These are phyloP conservation scores for Fusarium sp. DNA, from an alignment of 2,329 filamentous ascomycete genomes.

Conservation along the genomic window DNA sequence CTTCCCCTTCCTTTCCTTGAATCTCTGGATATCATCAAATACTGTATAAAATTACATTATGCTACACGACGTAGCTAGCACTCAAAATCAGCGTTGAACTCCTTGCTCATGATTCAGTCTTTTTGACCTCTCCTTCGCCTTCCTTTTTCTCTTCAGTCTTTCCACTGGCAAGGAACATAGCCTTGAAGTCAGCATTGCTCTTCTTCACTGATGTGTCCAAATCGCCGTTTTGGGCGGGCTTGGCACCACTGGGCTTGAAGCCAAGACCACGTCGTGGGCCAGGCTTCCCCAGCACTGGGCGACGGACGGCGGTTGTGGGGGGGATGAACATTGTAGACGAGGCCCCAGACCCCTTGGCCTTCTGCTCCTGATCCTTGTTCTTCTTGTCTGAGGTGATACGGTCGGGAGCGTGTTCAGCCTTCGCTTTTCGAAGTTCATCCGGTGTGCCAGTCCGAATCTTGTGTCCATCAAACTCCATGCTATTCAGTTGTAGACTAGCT, in stretches of 20 bases:
- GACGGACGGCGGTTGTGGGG: conserved; percentile 57
- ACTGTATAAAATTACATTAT: conserved; percentile 39
- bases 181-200: conserved; percentile 70
- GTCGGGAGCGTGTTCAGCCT: conserved; percentile 54
- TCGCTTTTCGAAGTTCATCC: conserved; percentile 66
- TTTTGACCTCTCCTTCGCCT: background rate
- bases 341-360: conserved; percentile 19
- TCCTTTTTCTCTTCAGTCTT: conserved; percentile 28
- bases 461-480: conserved; percentile 64
- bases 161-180: conserved; percentile 57
- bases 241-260: conserved; percentile 50
- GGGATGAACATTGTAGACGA: conserved; percentile 55
- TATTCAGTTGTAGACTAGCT: conserved; percentile 71
- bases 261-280: conserved; percentile 59
- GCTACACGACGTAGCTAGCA: conserved; percentile 21
- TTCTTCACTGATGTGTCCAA: conserved; percentile 53
- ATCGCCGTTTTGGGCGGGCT: conserved; percentile 33
- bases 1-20: background rate
- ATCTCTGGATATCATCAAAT: conserved; percentile 34
- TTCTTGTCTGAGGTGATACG: conserved; percentile 48
- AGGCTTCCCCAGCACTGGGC: conserved; percentile 56
- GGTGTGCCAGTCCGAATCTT: conserved; percentile 66
- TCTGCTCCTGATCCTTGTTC: conserved; percentile 46
- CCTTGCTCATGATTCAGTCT: conserved; percentile 14
- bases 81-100: conserved; percentile 10